A percentile compares a stretch with the other conserved stretches of the same genome.
Conservation (phyloP, 2,329 filamentous ascomycete genomes). For the Diaporthe velutina region DNA sequence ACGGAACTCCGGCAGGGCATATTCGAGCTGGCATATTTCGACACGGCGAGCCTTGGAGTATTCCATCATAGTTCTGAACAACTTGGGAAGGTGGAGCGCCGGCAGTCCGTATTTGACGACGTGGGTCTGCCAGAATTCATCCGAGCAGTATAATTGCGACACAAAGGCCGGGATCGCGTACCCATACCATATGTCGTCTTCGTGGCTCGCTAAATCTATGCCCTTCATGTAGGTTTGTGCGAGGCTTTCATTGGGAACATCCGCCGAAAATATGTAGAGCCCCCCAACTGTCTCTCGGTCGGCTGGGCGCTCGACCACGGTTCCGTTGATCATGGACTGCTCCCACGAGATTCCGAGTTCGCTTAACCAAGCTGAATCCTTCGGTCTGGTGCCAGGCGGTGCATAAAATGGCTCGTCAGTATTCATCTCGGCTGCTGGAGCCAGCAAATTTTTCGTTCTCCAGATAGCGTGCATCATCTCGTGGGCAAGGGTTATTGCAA, state of each 20-base stretch:
- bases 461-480: slow-evolving; percentile 4
- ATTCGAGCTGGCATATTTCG: background rate
- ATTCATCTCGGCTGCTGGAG: background rate
- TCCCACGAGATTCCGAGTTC: slow-evolving; percentile 6
- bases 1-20: background rate
- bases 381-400: background rate
- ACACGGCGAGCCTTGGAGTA: background rate
- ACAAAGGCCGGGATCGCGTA: background rate
- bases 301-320: background rate
- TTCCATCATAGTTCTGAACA: background rate
- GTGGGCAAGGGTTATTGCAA: background rate
- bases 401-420: background rate
- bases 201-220: background rate
- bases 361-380: slow-evolving; percentile 1
- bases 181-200: background rate
- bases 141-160: background rate
- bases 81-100: slow-evolving; percentile 2
- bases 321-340: background rate
- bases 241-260: background rate
- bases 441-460: background rate
- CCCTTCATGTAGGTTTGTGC: background rate
- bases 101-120: slow-evolving; percentile 3
- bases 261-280: background rate
- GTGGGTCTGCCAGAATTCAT: background rate
- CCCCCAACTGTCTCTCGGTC: background rate